Base-by-base conservation (phyloP, 2,329 filamentous ascomycete species). In the Stemphylium vesicarium region DNA sequence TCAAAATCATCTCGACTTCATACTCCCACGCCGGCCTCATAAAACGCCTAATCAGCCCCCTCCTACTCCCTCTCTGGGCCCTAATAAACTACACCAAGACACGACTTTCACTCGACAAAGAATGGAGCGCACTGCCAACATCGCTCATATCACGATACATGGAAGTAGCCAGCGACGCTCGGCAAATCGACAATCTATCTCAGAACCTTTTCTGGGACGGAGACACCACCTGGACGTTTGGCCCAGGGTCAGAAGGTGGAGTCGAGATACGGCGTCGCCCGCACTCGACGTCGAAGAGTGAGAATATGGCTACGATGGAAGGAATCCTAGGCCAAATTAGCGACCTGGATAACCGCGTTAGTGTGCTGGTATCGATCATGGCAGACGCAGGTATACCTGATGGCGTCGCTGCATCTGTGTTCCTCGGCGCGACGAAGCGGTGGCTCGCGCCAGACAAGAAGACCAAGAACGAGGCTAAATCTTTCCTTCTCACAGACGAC, bases 261-360 rank as follows among this genome's bases (percentile, higher is more conserved):
- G 77, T 91, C 15, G 81, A 86, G 37, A 79, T 86, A 13, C 78
- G 79, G 20, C 59, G 62, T 53, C 55, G 68, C 84, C 84, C 93
- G 88, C 20, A 20, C 84, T 84, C 93, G 88, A 83, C 95, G 89
- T 83, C 96, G 87, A 80, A 95, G 85, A 74, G 88, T 88, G 75
- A 91, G 88, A 75, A 18, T 3, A 33, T 33, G 11, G 24, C 94
- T 89, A 79, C 96, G 83, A 62, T 73, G 50, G 53, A 58, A 2
- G 55, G 50, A 8, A 83, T 98, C 88, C 88, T 98, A 92, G 51
- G 60, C n/a, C 65, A 62, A 3, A 70, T 76, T 20, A 60, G 49
- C 42, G 57, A 56, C 10, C 39, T 77, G n/a, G 65, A 71, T n/a
- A 56, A 58, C 26, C 67, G 66, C 12, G 50, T 74, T 1, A 47